A percentile compares a stretch with the other conserved stretches of the same genome.
phyloP scores from a whole-genome alignment of 2,329 filamentous ascomycete species.

The Aspergillus quadrilineatus region DNA sequence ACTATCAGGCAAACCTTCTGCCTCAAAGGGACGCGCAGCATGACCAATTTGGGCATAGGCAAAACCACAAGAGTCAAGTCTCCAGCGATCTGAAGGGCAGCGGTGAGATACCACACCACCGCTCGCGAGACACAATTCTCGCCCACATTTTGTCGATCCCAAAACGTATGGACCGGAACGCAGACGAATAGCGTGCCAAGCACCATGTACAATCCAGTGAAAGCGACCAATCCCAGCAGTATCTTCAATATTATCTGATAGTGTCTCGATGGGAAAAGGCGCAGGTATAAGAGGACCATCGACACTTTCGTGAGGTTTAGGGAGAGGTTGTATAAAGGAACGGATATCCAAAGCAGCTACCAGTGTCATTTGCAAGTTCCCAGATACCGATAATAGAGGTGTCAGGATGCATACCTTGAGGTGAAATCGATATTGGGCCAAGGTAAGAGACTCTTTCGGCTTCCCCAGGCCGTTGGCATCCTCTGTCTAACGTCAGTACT shows the following conservation, averaged over 20 bases:
- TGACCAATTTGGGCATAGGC: constrained; percentile 27
- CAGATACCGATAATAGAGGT: no score
- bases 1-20: constrained; percentile 28
- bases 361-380: neutral
- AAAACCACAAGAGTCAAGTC: constrained; percentile 28
- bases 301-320: constrained; percentile 36
- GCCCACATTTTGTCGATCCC: constrained; percentile 9
- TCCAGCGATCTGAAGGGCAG: constrained; percentile 28
- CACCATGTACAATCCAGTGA: constrained; percentile 29
- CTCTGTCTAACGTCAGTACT: constrained; percentile 16
- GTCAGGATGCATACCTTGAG: constrained; percentile 21
- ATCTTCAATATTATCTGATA: constrained; percentile 22
- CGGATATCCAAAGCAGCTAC: constrained; percentile 32
- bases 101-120: constrained; percentile 31
- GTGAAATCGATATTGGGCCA: constrained; percentile 14
- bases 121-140: constrained; percentile 23
- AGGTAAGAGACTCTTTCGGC: neutral
- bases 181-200: constrained; percentile 30
- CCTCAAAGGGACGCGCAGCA: constrained; percentile 22
- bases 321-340: constrained; percentile 37
- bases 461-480: constrained; percentile 26
- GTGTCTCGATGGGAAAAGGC: constrained; percentile 28
- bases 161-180: constrained; percentile 27
- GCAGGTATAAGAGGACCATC: constrained; percentile 30
- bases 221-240: constrained; percentile 21